Percentiles rank a stretch among this genome's conserved stretches.
Evolutionary conservation across 495 filamentous ascomycete species (phyloP).

Genomic region (Lepidopterella palustris): DNA sequence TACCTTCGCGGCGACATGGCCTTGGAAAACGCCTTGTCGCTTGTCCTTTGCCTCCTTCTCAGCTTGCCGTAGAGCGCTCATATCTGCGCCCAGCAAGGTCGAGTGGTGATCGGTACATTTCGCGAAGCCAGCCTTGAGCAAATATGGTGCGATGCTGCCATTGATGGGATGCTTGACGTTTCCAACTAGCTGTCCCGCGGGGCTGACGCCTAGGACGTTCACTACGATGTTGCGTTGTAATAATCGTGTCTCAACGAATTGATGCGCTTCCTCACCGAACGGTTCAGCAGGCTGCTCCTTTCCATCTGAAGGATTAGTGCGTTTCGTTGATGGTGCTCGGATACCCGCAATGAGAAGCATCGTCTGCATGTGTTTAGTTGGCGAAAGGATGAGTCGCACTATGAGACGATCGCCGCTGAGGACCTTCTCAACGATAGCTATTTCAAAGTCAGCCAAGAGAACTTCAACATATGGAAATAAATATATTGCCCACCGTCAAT

Average conservation of each 20-base stretch:
- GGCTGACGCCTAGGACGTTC: slow-evolving; percentile 74
- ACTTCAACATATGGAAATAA: not conserved
- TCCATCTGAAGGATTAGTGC: slow-evolving; percentile 65
- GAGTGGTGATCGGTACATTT: slow-evolving; percentile 93
- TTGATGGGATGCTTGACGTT: slow-evolving; percentile 69
- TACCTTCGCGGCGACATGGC: slow-evolving; percentile 57
- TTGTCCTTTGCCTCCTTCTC: slow-evolving; percentile 76
- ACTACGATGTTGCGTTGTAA: slow-evolving; percentile 80
- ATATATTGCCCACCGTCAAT: slow-evolving; percentile 51
- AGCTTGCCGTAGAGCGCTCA: slow-evolving; percentile 77
- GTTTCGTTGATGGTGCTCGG: slow-evolving; percentile 75
- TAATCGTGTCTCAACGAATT: slow-evolving; percentile 77
- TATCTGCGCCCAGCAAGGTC: slow-evolving; percentile 74
- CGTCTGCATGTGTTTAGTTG: slow-evolving; percentile 74
- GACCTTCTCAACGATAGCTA: slow-evolving; percentile 72
- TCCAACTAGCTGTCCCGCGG: slow-evolving; percentile 76
- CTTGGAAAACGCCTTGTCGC: slow-evolving; percentile 69
- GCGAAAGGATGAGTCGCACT: slow-evolving; percentile 67
- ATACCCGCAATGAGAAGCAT: slow-evolving; percentile 87
- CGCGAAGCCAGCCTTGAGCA: slow-evolving; percentile 82
- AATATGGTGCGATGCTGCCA: slow-evolving; percentile 82
- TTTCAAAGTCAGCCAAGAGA: slow-evolving; percentile 9
- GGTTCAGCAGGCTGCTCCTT: slow-evolving; percentile 79
- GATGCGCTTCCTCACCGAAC: slow-evolving; percentile 74
- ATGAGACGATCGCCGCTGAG: slow-evolving; percentile 85